phyloP scores from a whole-genome alignment of 2,329 filamentous ascomycete species.

The Nannizziopsis barbatae region DNA sequence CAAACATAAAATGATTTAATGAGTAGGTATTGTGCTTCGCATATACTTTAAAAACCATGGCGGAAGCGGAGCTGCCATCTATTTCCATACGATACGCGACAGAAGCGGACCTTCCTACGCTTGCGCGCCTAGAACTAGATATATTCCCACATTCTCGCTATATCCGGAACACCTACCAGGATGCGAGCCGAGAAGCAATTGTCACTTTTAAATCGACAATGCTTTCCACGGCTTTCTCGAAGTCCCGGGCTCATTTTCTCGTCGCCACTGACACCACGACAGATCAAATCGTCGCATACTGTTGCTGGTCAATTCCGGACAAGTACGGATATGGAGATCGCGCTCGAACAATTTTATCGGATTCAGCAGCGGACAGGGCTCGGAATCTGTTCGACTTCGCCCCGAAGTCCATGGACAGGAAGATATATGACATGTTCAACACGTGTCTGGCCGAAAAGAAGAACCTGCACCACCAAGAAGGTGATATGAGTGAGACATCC shows the following conservation, averaged over 20 bases:
- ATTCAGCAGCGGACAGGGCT: background rate
- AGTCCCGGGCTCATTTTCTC: background rate
- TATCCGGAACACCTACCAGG: background rate
- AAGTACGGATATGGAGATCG: background rate
- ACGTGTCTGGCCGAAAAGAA: background rate
- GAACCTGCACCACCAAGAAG: background rate
- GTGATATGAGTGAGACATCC: constrained; percentile 5
- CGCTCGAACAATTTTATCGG: background rate
- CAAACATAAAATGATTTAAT: no score
- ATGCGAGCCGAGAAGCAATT: background rate
- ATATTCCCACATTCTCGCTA: background rate
- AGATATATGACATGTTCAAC: background rate
- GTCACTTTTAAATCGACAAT: background rate
- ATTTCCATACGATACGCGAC: background rate
- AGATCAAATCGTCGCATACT: constrained; percentile 1
- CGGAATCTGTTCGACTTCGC: background rate
- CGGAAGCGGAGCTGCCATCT: background rate
- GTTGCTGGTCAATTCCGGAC: constrained; percentile 1
- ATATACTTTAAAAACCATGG: background rate
- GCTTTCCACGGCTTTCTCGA: background rate
- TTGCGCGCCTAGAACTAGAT: background rate
- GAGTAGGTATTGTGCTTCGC: background rate
- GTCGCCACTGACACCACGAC: background rate
- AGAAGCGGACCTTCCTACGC: background rate
- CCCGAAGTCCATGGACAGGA: background rate